Evolutionary conservation across 148 eudicot species (phyloP).

Genomic region (Rheum nobile): DNA sequence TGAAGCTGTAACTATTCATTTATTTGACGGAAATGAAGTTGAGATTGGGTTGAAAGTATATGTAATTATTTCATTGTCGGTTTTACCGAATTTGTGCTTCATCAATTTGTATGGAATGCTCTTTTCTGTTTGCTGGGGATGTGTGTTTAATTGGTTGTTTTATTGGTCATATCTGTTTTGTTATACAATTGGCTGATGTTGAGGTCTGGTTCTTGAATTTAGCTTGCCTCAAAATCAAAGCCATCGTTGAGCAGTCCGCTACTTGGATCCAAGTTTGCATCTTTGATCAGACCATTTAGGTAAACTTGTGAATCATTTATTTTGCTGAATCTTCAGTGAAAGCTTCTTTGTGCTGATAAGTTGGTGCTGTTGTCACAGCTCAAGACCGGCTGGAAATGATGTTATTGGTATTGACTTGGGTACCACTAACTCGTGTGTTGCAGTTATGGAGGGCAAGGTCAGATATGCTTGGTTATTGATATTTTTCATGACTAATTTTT

Average conservation of each 20-base stretch:
- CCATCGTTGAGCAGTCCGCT: slow-evolving; percentile 10
- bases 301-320: not conserved
- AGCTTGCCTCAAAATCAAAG: slow-evolving; percentile 25
- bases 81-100: not conserved
- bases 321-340: not conserved
- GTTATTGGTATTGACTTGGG: slow-evolving; percentile 57
- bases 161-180: not conserved
- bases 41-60: too few relatives aligned
- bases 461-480: not conserved
- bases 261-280: slow-evolving; percentile 15
- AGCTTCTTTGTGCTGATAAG: not conserved
- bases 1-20: too few relatives aligned
- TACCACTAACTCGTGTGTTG: too few relatives aligned
- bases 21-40: too few relatives aligned
- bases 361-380: slow-evolving; percentile 12
- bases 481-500: too few relatives aligned
- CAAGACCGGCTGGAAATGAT: slow-evolving; percentile 30
- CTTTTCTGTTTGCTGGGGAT: not conserved
- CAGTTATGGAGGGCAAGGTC: slow-evolving; percentile 59
- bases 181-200: not conserved
- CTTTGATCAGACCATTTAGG: slow-evolving; percentile 33
- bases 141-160: not conserved
- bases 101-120: not conserved
- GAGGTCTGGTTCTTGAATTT: not conserved
- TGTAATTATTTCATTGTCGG: too few relatives aligned